These are phyloP conservation scores for Pleurotus giganteus DNA, from an alignment of 768 basidiomycete genomes.

Conservation along the genomic window DNA sequence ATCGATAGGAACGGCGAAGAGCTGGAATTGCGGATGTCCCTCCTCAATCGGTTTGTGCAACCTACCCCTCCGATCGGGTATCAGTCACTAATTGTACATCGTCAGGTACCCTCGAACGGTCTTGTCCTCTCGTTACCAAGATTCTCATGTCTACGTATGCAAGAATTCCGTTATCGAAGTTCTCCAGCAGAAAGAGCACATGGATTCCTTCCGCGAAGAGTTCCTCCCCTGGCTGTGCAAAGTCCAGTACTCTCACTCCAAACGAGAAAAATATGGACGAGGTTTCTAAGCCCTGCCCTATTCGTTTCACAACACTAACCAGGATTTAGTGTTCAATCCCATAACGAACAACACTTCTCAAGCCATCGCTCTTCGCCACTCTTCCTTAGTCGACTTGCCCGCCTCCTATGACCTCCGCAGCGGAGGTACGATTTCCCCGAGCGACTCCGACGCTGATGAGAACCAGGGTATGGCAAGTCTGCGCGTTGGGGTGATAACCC, in stretches of 20 bases:
- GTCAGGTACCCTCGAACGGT: conserved; percentile 68
- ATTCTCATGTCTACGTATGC: conserved; percentile 93
- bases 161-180: conserved; percentile 69
- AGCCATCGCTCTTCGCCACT: conserved; percentile 55
- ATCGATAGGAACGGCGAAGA: conserved; percentile 69
- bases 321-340: conserved; percentile 43
- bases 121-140: conserved; percentile 67
- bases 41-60: conserved; percentile 61
- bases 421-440: conserved; percentile 1
- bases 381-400: conserved; percentile 37
- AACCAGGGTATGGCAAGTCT: conserved; percentile 44
- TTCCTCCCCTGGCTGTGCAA: conserved; percentile 93
- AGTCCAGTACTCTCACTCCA: conserved; percentile 68
- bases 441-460: conserved; percentile 31
- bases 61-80: not conserved
- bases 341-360: conserved; percentile 44
- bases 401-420: not conserved
- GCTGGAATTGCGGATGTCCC: conserved; percentile 69
- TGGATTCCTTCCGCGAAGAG: conserved; percentile 86
- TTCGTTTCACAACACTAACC: not conserved
- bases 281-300: conserved; percentile 30
- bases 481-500: conserved; percentile 63
- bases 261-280: conserved; percentile 55
- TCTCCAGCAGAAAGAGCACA: conserved; percentile 61
- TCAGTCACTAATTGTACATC: conserved; percentile 5